Evolutionary conservation across 164 flowering plant species (phyloP), one percentile per base, ranked within the genome.

Genomic region (Magnolia kwangsiensis): DNA sequence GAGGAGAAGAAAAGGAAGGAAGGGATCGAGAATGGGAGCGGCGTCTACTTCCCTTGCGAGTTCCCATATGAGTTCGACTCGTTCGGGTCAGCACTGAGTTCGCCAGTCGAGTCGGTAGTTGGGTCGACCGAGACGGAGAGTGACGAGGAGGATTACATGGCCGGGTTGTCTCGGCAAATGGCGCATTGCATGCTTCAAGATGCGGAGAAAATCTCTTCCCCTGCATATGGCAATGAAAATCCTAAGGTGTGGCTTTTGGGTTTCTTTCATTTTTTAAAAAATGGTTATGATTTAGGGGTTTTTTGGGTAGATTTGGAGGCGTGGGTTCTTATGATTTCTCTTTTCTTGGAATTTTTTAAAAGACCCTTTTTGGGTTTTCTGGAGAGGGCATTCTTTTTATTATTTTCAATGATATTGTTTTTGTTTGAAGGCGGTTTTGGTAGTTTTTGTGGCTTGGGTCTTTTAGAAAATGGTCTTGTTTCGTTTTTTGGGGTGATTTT

Each of bases 101-200:
- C 84, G 7, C 81, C 84, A 16, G 76, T 81, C 4, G 78, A 74
- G 71, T 83, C 84, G 49, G 79, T 79, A 24, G 51, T 81, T 1
- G 78, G 81, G 11, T 84, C 84, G 0, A 80, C 79, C 4, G 81
- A 76, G 74, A 76, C 84, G 59, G 87, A 83, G 76, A 78, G 80
- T 69, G 86, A 83, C 55, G 86, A 80, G 59, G 81, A 79, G 72
- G 83, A 83, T 4, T 78, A 74, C 84, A 77, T 83, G 65, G 85
- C 82, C 27, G 85, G 86, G 72, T 81, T 88, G 83, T 81, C 83
- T 74, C 88, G 84, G 31, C 85, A 78, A 78, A 87, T 89, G 90
- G 87, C 90, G 69, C 82, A 83, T 61, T 80, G 74, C 78, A 84
- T 82, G 89, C 84, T 88, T 70, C 78, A 76, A 18, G 89, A 87